Base-by-base conservation (phyloP, 169 alveolate genomes). In the Cystoisospora suis region DNA sequence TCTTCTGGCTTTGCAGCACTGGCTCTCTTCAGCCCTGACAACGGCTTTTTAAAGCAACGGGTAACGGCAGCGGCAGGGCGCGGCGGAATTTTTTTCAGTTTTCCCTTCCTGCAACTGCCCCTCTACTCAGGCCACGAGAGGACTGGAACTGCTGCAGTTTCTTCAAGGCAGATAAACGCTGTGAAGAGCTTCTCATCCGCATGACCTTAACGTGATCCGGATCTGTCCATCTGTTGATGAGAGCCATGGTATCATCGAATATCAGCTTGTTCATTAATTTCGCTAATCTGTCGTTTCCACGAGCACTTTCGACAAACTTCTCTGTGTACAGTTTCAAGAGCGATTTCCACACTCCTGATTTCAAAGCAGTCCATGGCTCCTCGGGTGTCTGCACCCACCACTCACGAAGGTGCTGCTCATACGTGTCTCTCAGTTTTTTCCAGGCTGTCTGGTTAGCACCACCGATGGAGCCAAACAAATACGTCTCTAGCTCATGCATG, bases 361-460 rank as follows among this genome's bases (percentile, higher is more conserved):
- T 32, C 9, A 72, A 3, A 1, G 83, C 56, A 15, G 6, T n/a
- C 1, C 36, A 0, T 20, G 83, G 83, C 1, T 38, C 83, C 45
- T 38, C 47, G n/a, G 83, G 83, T 4, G 83, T 38, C 32, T 6
- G 20, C 7, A 36, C 34, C 47, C 38, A 72, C 47, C 38, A 72
- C 58, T 72, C 56, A 56, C 83, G 83, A 29, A 72, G 4, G 83
- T 36, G 27, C 0, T 1, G 12, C 27, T 40, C 58, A 56, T 38
- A 72, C 17, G 1, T 1, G 3, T 2, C 27, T 34, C 53, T 20
- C 56, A 72, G 3, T 34, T 36, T 36, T 38, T 72, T 34, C 47
- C 38, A 72, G 56, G 83, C 17, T 72, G 46, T 4, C 56, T 72
- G 83, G 36, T 72, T 34, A 29, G 53, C 83, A 34, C 83, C 58